These are phyloP conservation scores for Achlya hypogyna DNA, from an alignment of 352 stramenopile species.

Conservation along the genomic window DNA sequence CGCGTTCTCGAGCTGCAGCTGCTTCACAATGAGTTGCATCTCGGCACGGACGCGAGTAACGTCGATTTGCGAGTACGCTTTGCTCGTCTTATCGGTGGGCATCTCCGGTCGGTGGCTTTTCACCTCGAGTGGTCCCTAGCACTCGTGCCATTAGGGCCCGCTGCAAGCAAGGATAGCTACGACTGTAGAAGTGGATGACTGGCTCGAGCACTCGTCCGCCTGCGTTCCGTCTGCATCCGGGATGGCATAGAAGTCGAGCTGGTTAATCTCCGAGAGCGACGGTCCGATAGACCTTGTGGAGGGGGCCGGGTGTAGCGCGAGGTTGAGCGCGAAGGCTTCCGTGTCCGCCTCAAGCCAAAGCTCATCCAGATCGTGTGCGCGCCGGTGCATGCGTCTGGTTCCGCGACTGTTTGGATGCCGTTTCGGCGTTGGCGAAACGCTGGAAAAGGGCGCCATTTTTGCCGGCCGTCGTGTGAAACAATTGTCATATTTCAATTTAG, in stretches of 20 bases:
- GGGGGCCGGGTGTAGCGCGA: too few relatives aligned
- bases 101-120: too few relatives aligned
- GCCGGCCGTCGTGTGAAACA: too few relatives aligned
- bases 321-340: slow-evolving; percentile 12
- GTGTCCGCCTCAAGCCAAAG: not conserved
- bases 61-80: not conserved
- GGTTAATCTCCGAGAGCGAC: not conserved
- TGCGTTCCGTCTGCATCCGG: not conserved
- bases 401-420: too few relatives aligned
- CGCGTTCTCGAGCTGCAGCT: slow-evolving; percentile 2
- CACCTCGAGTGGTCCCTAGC: not conserved
- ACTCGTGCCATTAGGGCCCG: too few relatives aligned
- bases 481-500: too few relatives aligned
- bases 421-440: not conserved
- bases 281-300: too few relatives aligned
- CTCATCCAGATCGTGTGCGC: not conserved
- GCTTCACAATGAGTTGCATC: slow-evolving; percentile 2
- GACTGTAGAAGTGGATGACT: not conserved
- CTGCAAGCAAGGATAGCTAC: not conserved
- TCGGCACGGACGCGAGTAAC: slow-evolving; percentile 5
- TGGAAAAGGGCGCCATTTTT: too few relatives aligned
- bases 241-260: not conserved
- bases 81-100: not conserved
- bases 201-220: too few relatives aligned
- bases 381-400: not conserved